Conservation (phyloP, 2,329 filamentous ascomycete species). For the Cadophora gregata region DNA sequence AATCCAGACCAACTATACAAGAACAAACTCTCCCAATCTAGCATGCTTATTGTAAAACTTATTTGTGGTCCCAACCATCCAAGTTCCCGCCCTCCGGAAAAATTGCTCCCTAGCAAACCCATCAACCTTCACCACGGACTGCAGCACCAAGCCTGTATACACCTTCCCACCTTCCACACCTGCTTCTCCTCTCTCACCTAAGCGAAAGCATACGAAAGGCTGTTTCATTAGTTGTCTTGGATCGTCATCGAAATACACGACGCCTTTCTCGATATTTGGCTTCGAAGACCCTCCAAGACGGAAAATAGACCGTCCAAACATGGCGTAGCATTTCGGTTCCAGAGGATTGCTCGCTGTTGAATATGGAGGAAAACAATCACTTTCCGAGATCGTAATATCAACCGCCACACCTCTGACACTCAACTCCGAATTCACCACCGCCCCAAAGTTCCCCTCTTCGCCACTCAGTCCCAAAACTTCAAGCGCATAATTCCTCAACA, state of each 20-base stretch:
- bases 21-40: background rate
- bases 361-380: background rate
- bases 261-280: background rate
- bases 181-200: background rate
- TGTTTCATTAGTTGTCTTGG: slow-evolving; percentile 6
- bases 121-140: background rate
- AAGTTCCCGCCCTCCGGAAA: background rate
- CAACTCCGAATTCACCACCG: background rate
- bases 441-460: background rate
- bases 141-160: background rate
- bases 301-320: background rate
- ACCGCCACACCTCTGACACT: background rate
- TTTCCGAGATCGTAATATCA: background rate
- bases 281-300: background rate
- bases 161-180: background rate
- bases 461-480: background rate
- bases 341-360: background rate
- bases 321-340: background rate
- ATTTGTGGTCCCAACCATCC: background rate
- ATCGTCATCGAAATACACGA: background rate
- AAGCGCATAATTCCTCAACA: background rate
- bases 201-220: background rate
- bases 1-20: background rate
- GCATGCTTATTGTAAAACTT: background rate
- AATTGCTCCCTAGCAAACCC: background rate